Base-by-base conservation (phyloP, 202 grass and related monocot genomes). In the Cymbopogon flexuosus region DNA sequence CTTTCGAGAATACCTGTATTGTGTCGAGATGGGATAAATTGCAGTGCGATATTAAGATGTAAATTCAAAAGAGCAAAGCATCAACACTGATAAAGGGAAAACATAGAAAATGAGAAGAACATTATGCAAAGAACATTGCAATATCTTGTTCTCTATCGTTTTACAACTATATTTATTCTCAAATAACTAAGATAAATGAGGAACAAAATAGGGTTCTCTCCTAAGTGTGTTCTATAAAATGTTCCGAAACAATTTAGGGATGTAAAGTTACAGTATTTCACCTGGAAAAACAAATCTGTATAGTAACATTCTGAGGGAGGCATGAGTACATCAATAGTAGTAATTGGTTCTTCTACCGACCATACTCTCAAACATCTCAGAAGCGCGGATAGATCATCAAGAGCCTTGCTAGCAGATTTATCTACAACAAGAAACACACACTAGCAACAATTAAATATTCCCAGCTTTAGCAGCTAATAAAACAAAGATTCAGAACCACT, bases 291-390 rank as follows among this genome's bases (percentile, higher is more conserved):
- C 39, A 97, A 22, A 84, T 83, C 63, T 64, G 75, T 90, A 70
- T 93, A 90, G 72, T 93, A 97, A 85, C 72, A 85, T 84, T 97
- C 95, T 73, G 95, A 89, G 84, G 95, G 92, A 93, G 95, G 92
- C 89, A 91, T 94, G 22, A 97, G 90, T 75, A 97, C 92, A 84
- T 97, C 95, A 75, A 97, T 91, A 62, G 92, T 88, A 63, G 92
- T 88, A 68, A 97, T 72, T 68, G 79, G 77, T 76, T 90, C 73
- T 45, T 93, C 92, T 63, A 89, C 75, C 37, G 63, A 82, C 92
- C 95, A 97, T 74, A 87, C 63, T 70, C 91, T 93, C 78, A 97
- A 87, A 81, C 76, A 94, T 75, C 86, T 94, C 42, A 97, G 81
- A 87, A 97, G 86, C 13, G 57, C 62, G 2, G 95, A 94, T 65